Conservation (phyloP, 139 green algal species). For the Tetraselmis striata region DNA sequence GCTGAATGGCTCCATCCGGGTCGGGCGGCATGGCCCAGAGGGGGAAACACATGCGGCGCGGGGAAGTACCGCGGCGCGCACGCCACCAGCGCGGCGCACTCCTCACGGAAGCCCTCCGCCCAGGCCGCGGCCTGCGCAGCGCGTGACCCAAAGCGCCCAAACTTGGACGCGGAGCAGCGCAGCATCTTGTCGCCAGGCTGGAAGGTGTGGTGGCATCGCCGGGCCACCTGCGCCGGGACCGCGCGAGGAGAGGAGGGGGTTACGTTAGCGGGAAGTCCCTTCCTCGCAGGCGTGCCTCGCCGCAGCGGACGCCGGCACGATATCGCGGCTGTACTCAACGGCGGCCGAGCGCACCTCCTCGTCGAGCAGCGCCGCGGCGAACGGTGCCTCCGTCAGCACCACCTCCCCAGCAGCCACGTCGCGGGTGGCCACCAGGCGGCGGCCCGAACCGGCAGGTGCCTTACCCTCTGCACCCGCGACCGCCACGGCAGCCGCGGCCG, state of each 20-base stretch:
- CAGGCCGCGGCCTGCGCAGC: conserved; percentile 55
- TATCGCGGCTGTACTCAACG: no score
- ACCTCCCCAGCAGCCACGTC: conserved; percentile 11
- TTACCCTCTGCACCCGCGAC: no score
- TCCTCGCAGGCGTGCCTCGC: no score
- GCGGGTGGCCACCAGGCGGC: conserved; percentile 28
- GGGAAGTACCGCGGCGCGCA: conserved; percentile 30
- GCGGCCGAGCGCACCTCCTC: not conserved
- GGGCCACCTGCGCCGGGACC: conserved; percentile 8
- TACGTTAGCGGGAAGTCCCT: no score
- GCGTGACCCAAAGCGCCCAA: conserved; percentile 40
- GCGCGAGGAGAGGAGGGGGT: no score
- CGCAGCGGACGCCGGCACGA: no score
- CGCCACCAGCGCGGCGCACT: conserved; percentile 46
- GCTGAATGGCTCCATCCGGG: no score
- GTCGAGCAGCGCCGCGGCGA: conserved; percentile 34
- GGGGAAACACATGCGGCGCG: no score
- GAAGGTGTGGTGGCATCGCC: conserved; percentile 42
- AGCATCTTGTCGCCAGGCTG: conserved; percentile 8
- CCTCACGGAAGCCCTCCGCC: conserved; percentile 38
- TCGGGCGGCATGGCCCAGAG: no score
- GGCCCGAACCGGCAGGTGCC: no score
- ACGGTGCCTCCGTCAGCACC: conserved; percentile 30
- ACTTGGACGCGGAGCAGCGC: conserved; percentile 42
- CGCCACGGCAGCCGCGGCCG: no score